Evolutionary conservation across 306 rosid species (phyloP), one percentile per base, ranked within the genome.

Genomic region (Datisca glomerata): DNA sequence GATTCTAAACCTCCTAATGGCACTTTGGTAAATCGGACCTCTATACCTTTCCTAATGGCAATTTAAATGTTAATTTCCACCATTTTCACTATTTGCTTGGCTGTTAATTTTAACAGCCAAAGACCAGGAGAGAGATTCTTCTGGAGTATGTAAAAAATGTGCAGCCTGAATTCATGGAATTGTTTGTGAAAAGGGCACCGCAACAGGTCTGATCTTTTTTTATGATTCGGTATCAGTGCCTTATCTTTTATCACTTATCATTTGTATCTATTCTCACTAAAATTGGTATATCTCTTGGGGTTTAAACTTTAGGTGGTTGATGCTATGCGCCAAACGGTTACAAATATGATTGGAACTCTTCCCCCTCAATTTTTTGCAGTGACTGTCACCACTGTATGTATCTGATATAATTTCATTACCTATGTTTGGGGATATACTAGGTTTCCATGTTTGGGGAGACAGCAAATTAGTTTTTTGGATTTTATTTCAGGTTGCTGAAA

Each of bases 321-420:
- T 60, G 98, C 98, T 6, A 89, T 89, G 96, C 86, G 98, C 43
- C 86, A 89, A 37, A 89, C 98, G 4, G 98, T 89, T 63, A 80
- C 98, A 49, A 89, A 89, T 62, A 80, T 89, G 95, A 84, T 89
- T 56, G 98, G 98, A 58, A 77, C 95, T 6, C 76, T 89, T 16
- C 98, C 98, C 41, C 95, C 93, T 33, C 98, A 89, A 34, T 89
- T 89, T 61, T 89, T 89, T 53, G 43, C 95, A 40, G 83, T 89
- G 12, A 80, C 93, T 19, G 69, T 89, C 48, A 41, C 93, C 58
- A 78, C 98, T 2, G 98, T 89, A 64, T 62, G 91, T 57, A 41
- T 47, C 24, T 24, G 22, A 34, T 37, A 6, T 12, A 7, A 35
- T 15, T 43, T 18, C 36, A 24, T 8, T 51, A 51, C 34, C 40